phyloP scores from a whole-genome alignment of 1,139 yeast genomes.

The Taphrina pruni region DNA sequence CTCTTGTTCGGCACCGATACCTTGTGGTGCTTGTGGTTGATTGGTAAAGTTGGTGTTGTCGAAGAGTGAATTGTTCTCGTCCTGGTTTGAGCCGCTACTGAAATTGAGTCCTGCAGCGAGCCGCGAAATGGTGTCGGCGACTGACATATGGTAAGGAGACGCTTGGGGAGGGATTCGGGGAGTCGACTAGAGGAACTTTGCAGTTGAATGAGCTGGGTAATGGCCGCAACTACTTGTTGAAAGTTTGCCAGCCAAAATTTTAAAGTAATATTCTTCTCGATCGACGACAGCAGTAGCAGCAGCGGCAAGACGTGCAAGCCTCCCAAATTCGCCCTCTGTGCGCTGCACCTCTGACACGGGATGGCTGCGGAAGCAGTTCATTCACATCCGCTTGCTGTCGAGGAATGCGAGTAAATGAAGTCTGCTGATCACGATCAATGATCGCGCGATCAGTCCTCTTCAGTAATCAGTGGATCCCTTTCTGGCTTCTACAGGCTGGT shows the following conservation, averaged over 20 bases:
- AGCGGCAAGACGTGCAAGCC: too few species aligned
- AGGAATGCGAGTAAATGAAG: background rate
- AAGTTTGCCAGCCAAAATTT: slow-evolving; percentile 14
- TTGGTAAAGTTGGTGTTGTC: slow-evolving; percentile 21
- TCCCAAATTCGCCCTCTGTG: background rate
- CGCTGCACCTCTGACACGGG: background rate
- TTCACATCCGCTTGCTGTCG: background rate
- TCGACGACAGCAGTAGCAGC: background rate
- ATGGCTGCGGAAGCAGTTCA: background rate
- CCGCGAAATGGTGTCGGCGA: slow-evolving; percentile 37
- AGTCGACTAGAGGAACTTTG: background rate
- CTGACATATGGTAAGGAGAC: slow-evolving; percentile 24
- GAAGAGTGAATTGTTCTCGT: slow-evolving; percentile 19
- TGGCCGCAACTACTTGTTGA: background rate
- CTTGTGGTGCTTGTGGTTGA: background rate
- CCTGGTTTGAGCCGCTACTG: slow-evolving; percentile 3
- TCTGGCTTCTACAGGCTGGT: too few species aligned
- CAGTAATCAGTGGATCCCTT: too few species aligned
- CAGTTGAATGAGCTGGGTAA: background rate
- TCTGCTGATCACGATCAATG: background rate
- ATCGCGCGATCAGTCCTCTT: background rate
- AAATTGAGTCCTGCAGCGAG: slow-evolving; percentile 35
- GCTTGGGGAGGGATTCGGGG: slow-evolving; percentile 6
- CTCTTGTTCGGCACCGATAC: background rate
- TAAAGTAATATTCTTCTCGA: background rate